Evolutionary conservation across 352 stramenopile genomes (phyloP).

Genomic region (Phytophthora multivora): DNA sequence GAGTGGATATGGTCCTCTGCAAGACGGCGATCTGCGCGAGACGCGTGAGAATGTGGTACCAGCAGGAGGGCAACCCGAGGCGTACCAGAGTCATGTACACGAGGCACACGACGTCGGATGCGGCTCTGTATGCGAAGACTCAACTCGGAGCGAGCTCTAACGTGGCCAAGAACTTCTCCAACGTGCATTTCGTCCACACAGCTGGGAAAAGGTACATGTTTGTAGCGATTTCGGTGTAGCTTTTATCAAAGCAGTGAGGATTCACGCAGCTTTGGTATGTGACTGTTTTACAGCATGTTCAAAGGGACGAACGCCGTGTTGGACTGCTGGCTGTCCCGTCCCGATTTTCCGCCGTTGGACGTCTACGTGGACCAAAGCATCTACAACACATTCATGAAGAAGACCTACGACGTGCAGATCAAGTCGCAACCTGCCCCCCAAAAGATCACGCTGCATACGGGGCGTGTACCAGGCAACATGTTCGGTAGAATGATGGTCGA

Average conservation of each 20-base stretch:
- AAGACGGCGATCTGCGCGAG: conserved; percentile 57
- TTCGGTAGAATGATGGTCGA: conserved; percentile 56
- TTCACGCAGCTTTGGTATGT: conserved; percentile 10
- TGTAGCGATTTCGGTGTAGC: not conserved
- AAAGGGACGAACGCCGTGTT: conserved; percentile 53
- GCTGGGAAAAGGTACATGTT: conserved; percentile 38
- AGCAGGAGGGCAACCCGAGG: conserved; percentile 56
- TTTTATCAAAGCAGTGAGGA: conserved; percentile 1
- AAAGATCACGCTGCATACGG: conserved; percentile 42
- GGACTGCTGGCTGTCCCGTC: conserved; percentile 50
- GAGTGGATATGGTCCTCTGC: conserved; percentile 54
- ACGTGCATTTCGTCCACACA: conserved; percentile 43
- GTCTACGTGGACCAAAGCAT: conserved; percentile 46
- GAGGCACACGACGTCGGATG: conserved; percentile 45
- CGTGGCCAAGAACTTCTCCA: conserved; percentile 39
- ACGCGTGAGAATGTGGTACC: conserved; percentile 49
- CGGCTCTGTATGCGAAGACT: conserved; percentile 35
- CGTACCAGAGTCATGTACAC: conserved; percentile 50
- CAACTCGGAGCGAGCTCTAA: conserved; percentile 7
- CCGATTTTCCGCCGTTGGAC: conserved; percentile 47
- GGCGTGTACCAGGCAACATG: conserved; percentile 30
- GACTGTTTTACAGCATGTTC: conserved; percentile 28
- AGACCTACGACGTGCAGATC: conserved; percentile 30
- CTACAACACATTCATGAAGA: conserved; percentile 36
- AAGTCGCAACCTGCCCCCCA: conserved; percentile 13